Evolutionary conservation across 495 filamentous ascomycete species (phyloP).

Genomic region (Penicillium riverlandense): DNA sequence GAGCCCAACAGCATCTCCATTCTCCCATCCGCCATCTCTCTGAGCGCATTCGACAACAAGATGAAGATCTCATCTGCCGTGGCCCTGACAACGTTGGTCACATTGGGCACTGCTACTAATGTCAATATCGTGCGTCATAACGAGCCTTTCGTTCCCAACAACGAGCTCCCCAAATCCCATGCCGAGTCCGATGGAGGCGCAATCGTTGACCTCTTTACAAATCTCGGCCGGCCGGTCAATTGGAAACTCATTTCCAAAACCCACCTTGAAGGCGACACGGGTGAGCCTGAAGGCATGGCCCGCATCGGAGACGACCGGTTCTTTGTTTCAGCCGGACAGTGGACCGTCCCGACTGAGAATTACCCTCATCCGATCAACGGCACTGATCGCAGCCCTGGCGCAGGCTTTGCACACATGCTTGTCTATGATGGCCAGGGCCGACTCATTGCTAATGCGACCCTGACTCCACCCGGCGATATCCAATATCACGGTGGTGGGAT

Average conservation of each 20-base stretch:
- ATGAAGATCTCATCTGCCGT: slow-evolving; percentile 2
- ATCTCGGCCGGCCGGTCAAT: slow-evolving; percentile 17
- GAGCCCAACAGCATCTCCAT: too few relatives aligned
- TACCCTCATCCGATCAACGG: slow-evolving; percentile 22
- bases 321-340: slow-evolving; percentile 24
- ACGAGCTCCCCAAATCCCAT: slow-evolving; percentile 18
- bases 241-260: slow-evolving; percentile 26
- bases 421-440: slow-evolving; percentile 23
- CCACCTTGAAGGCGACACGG: slow-evolving; percentile 27
- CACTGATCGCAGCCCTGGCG: slow-evolving; percentile 20
- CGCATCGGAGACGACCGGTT: slow-evolving; percentile 22
- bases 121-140: slow-evolving; percentile 6
- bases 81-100: neutral
- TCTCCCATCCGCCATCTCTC: too few relatives aligned
- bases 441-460: slow-evolving; percentile 25
- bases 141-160: slow-evolving; percentile 6
- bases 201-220: slow-evolving; percentile 22
- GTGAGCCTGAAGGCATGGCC: slow-evolving; percentile 29
- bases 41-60: neutral
- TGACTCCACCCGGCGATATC: slow-evolving; percentile 15
- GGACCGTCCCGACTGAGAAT: slow-evolving; percentile 14
- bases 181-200: slow-evolving; percentile 14
- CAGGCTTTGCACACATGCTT: slow-evolving; percentile 25
- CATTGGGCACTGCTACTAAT: slow-evolving; percentile 1
- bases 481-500: slow-evolving; percentile 31